phyloP scores from a whole-genome alignment of 179 eudicot species.

The Heliamphora pulchella region DNA sequence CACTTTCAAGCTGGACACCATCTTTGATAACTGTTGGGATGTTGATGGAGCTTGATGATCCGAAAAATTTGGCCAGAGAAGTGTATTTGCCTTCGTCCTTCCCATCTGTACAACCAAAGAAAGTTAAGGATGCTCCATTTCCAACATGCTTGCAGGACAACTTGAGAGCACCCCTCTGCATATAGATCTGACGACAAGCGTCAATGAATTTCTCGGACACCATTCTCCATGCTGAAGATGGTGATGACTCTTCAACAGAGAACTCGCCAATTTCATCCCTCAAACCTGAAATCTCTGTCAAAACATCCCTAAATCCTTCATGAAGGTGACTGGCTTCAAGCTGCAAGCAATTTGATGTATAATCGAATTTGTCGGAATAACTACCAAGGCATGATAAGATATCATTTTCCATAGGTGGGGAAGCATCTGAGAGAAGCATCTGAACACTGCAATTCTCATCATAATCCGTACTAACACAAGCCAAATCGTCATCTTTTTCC shows the following conservation, averaged over 20 bases:
- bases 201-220: conserved; percentile 38
- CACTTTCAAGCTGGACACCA: conserved; percentile 29
- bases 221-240: conserved; percentile 49
- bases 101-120: conserved; percentile 23
- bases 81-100: conserved; percentile 26
- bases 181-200: conserved; percentile 36
- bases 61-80: conserved; percentile 42
- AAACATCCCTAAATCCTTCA: conserved; percentile 17
- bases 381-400: conserved; percentile 43
- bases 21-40: conserved; percentile 34
- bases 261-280: conserved; percentile 55
- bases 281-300: conserved; percentile 18
- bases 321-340: conserved; percentile 16
- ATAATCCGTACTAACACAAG: conserved; percentile 12
- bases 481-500: conserved; percentile 17
- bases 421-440: conserved; percentile 40
- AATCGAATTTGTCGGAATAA: conserved; percentile 24
- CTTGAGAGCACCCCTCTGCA: conserved; percentile 36
- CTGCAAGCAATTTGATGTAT: conserved; percentile 17
- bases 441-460: conserved; percentile 47
- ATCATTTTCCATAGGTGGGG: conserved; percentile 43
- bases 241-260: conserved; percentile 44
- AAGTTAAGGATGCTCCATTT: conserved; percentile 29
- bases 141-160: conserved; percentile 55
- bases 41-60: conserved; percentile 31